phyloP scores from a whole-genome alignment of 345 rosid species.

The Schrenkiella parvula region DNA sequence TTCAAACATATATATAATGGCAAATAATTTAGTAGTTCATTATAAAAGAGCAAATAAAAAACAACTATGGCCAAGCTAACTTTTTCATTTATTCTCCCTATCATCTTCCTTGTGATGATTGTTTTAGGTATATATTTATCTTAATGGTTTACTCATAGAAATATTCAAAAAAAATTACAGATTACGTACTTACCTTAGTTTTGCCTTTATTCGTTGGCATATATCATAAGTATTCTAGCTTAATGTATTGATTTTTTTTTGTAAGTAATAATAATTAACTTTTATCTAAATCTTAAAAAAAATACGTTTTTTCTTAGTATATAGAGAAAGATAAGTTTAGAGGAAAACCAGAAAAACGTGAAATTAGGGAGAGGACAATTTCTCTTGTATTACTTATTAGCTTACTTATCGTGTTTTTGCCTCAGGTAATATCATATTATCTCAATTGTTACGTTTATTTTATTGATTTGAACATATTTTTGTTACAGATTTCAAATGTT shows the following conservation, averaged over 20 bases:
- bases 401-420: slow-evolving; percentile 10
- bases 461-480: not conserved
- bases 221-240: too few relatives aligned
- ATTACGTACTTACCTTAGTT: too few relatives aligned
- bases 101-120: not conserved
- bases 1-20: too few relatives aligned
- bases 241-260: too few relatives aligned
- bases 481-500: not conserved
- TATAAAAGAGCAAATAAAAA: not conserved
- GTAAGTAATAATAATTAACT: too few relatives aligned
- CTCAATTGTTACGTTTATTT: not conserved
- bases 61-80: not conserved
- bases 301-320: too few relatives aligned
- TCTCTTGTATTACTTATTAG: not conserved
- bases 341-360: not conserved
- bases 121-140: not conserved
- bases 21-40: too few relatives aligned
- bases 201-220: too few relatives aligned
- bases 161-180: too few relatives aligned
- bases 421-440: slow-evolving; percentile 6
- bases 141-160: not conserved
- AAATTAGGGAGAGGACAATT: not conserved
- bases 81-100: not conserved
- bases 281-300: too few relatives aligned
- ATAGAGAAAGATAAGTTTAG: not conserved